These are phyloP conservation scores for Elsinoe arachidis DNA, from an alignment of 2,329 filamentous ascomycete species.

Conservation along the genomic window DNA sequence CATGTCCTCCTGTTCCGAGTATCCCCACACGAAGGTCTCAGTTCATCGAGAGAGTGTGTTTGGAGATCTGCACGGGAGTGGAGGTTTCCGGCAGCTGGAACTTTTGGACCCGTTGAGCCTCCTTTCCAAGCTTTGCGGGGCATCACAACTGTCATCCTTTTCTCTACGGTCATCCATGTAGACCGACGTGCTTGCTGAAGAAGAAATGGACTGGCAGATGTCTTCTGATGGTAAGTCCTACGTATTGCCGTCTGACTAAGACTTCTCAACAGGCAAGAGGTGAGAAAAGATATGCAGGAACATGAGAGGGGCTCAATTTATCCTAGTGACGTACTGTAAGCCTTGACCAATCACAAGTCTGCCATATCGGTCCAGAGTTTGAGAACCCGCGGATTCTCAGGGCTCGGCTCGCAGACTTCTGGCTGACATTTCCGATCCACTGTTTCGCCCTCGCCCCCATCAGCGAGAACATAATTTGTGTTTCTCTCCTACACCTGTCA, in stretches of 20 bases:
- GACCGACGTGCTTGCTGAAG: background rate
- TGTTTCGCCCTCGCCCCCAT: background rate
- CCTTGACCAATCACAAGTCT: background rate
- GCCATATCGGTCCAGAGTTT: background rate
- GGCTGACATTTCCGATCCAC: slow-evolving; percentile 6
- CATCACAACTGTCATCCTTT: background rate
- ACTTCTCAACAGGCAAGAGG: background rate
- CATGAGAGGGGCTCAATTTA: background rate
- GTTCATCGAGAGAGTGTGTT: no score
- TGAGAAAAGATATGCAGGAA: background rate
- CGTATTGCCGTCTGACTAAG: background rate
- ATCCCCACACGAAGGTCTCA: background rate
- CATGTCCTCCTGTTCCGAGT: background rate
- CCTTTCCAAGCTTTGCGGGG: slow-evolving; percentile 10
- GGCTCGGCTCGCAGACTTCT: slow-evolving; percentile 3
- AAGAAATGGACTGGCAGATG: background rate
- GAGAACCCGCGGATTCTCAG: background rate
- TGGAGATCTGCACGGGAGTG: slow-evolving; percentile 2
- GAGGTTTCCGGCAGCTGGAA: background rate
- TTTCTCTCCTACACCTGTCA: background rate
- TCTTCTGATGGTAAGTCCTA: no score
- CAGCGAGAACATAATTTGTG: background rate
- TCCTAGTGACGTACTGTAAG: background rate
- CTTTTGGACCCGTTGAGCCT: background rate
- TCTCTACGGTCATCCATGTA: no score